Evolutionary conservation across 2,329 filamentous ascomycete genomes (phyloP), one percentile per base, ranked within the genome.

Genomic region (Phyllosticta citriasiana): DNA sequence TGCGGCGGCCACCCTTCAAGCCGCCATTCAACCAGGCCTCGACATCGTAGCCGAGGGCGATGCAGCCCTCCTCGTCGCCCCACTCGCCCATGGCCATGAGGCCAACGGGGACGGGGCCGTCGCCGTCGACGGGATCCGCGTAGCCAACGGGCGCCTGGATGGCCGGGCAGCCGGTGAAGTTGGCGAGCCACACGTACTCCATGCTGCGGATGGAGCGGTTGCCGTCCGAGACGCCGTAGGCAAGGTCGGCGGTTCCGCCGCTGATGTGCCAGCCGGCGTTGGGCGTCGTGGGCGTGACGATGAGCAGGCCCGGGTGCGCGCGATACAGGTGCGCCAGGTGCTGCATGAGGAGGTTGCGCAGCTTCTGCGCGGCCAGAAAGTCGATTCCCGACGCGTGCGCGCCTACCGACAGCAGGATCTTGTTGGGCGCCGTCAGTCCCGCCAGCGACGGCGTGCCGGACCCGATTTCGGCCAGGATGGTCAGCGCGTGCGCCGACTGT

Each of bases 131-230:
- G 0, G 82, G 78, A 26, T 83, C 76, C 3, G 78, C 81, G 74
- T 91, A 96, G 0, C 89, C 91, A 10, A 89, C 85, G 0, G 92
- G 91, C 40, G 84, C 85, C 54, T 79, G 85, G 12, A 95, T 82
- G 1, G 89, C 85, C 0, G 92, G 92, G 56, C 86, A 86, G 0
- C 92, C 92, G 0, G 81, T 84, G 67, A 91, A 86, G 73, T 97
- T 97, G 6, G 91, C 88, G 40, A 96, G 74, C 82, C 88, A 96
- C 16, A 89, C 85, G 74, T 90, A 96, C 72, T 87, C 84, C 90
- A 96, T 96, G 69, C 84, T 89, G 26, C 82, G 79, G n/a, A 96
- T 77, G 16, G 84, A 86, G 63, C 76, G 79, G 70, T 94, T 91
- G 0, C 81, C 86, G 71, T 97, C 88, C 47, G 81, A 86, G 66